These are phyloP conservation scores for Vigna angularis DNA, from an alignment of 306 rosid species.

Conservation along the genomic window DNA sequence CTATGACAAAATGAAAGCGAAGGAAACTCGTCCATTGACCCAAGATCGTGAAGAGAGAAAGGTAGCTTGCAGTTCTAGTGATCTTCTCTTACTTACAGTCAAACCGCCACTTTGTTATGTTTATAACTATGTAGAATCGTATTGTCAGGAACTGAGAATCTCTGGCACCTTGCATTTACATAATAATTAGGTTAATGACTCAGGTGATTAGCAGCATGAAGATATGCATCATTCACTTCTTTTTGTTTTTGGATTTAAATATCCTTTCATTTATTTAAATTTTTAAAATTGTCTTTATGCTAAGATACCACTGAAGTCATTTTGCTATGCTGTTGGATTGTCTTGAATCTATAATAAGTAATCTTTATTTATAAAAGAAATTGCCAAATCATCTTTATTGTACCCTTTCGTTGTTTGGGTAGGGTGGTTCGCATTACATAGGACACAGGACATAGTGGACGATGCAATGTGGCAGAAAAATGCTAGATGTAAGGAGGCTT, in stretches of 20 bases:
- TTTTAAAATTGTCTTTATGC: not conserved
- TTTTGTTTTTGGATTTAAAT: not conserved
- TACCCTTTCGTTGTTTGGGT: not conserved
- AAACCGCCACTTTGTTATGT: not conserved
- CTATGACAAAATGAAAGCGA: constrained; percentile 84
- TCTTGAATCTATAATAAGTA: not conserved
- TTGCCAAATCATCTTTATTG: not conserved
- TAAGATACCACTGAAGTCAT: not conserved
- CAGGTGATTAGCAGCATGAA: constrained; percentile 2
- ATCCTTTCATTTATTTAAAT: constrained; percentile 17
- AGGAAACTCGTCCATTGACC: constrained; percentile 59
- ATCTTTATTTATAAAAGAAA: not conserved
- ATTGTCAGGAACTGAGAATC: not conserved
- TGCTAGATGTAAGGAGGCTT: not conserved
- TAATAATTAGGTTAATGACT: constrained; percentile 35
- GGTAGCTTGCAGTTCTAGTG: constrained; percentile 46
- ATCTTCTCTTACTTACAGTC: not conserved
- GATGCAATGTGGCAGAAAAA: not conserved
- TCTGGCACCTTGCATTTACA: constrained; percentile 16
- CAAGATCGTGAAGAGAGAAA: constrained; percentile 81
- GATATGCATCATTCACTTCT: not conserved
- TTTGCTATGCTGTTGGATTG: constrained; percentile 3
- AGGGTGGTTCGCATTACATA: not conserved
- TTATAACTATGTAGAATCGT: constrained; percentile 8
- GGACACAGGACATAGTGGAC: not conserved